These are phyloP conservation scores for Cornus kousa DNA, from an alignment of 148 eudicot genomes.

Conservation along the genomic window DNA sequence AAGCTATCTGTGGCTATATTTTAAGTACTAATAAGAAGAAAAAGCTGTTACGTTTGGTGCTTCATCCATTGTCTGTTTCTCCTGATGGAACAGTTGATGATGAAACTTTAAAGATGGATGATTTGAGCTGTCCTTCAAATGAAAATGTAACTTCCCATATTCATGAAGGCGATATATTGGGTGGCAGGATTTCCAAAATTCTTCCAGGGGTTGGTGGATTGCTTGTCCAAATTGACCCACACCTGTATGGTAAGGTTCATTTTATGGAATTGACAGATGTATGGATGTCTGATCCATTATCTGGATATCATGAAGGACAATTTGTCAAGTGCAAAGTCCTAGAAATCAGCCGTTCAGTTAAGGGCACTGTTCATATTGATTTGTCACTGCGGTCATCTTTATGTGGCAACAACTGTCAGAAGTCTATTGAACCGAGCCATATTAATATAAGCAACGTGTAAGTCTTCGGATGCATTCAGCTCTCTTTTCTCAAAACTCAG, in stretches of 20 bases:
- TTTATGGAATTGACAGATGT: conserved; percentile 66
- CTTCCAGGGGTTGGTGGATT: conserved; percentile 86
- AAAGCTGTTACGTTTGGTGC: conserved; percentile 57
- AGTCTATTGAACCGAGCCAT: conserved; percentile 9
- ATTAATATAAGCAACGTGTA: conserved; percentile 16
- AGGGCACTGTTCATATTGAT: conserved; percentile 72
- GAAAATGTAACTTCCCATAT: conserved; percentile 47
- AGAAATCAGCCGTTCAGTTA: conserved; percentile 50
- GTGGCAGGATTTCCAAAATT: conserved; percentile 81
- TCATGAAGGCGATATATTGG: conserved; percentile 56
- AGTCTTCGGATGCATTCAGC: conserved; percentile 12
- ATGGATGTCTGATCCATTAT: conserved; percentile 66
- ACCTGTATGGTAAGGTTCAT: conserved; percentile 84
- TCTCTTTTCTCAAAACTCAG: not conserved
- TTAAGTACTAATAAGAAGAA: conserved; percentile 56
- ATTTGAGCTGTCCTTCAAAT: conserved; percentile 13
- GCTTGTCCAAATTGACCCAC: conserved; percentile 83
- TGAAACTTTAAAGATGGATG: conserved; percentile 17
- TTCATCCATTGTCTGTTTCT: conserved; percentile 40
- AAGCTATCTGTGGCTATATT: conserved; percentile 55
- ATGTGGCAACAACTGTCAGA: conserved; percentile 20
- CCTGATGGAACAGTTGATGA: conserved; percentile 19
- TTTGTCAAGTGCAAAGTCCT: conserved; percentile 85
- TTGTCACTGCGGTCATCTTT: conserved; percentile 61
- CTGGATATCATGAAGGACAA: conserved; percentile 73